Percentiles rank a stretch among this genome's conserved stretches.
phyloP scores from a whole-genome alignment of 2,329 filamentous ascomycete genomes.

The Biscogniauxia sp. region DNA sequence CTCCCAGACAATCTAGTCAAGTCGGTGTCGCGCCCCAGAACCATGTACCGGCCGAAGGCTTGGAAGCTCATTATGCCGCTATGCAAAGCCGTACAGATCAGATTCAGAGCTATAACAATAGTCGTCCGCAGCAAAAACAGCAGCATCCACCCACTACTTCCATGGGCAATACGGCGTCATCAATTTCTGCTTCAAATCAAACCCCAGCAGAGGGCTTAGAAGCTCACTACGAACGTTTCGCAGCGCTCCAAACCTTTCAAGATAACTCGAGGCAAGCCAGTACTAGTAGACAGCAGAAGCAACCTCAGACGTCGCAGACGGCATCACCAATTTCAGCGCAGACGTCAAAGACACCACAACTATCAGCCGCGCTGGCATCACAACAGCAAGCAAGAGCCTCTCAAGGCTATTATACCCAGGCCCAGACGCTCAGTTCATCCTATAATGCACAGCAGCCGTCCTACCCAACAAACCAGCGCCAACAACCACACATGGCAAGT shows the following conservation, averaged over 20 bases:
- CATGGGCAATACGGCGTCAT: conserved; percentile 22
- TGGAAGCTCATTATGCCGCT: conserved; percentile 30
- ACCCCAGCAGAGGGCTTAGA: conserved; percentile 27
- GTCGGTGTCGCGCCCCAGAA: conserved; percentile 16
- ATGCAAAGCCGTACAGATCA: conserved; percentile 27
- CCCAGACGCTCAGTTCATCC: conserved; percentile 25
- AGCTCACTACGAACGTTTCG: conserved; percentile 31
- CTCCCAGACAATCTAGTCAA: conserved; percentile 19
- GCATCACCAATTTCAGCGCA: conserved; percentile 30
- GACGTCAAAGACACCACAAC: conserved; percentile 28
- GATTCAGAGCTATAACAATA: conserved; percentile 21
- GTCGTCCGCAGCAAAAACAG: conserved; percentile 26
- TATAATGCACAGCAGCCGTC: conserved; percentile 29
- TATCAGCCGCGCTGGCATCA: conserved; percentile 26
- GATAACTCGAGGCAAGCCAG: conserved; percentile 23
- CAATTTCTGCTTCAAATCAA: conserved; percentile 15
- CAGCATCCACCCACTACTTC: conserved; percentile 22
- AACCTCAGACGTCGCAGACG: conserved; percentile 24
- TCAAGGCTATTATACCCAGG: conserved; percentile 31
- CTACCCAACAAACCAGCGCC: conserved; percentile 29
- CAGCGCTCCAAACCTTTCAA: conserved; percentile 26
- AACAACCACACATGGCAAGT: conserved; percentile 29
- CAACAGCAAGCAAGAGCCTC: conserved; percentile 27
- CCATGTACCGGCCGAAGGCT: conserved; percentile 25
- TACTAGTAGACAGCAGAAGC: conserved; percentile 27